phyloP scores from a whole-genome alignment of 495 filamentous ascomycete species.

The Penicillium canescens region DNA sequence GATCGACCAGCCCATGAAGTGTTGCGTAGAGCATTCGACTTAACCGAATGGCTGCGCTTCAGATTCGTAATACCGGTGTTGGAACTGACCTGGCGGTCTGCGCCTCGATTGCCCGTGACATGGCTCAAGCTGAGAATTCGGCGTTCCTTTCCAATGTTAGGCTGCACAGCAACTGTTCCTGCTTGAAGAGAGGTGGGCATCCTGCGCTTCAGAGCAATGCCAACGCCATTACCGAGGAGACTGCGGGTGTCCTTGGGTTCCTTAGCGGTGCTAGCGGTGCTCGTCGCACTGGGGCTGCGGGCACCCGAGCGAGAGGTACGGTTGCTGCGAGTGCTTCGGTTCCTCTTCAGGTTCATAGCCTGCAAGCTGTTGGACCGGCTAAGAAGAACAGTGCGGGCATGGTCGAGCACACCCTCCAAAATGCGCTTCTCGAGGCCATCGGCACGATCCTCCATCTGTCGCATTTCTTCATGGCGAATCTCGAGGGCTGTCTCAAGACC shows the following conservation, averaged over 20 bases:
- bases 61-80: conserved; percentile 49
- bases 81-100: conserved; percentile 52
- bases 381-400: conserved; percentile 82
- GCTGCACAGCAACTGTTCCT: conserved; percentile 48
- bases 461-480: conserved; percentile 86
- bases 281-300: conserved; percentile 42
- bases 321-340: conserved; percentile 38
- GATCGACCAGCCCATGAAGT: conserved; percentile 66
- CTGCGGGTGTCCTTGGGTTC: conserved; percentile 41
- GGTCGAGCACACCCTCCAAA: conserved; percentile 91
- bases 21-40: conserved; percentile 68
- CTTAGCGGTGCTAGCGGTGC: conserved; percentile 38
- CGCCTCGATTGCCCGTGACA: conserved; percentile 74
- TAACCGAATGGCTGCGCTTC: conserved; percentile 72
- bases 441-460: conserved; percentile 82
- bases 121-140: conserved; percentile 88
- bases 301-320: conserved; percentile 41
- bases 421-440: conserved; percentile 88
- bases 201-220: conserved; percentile 54
- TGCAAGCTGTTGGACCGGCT: conserved; percentile 46
- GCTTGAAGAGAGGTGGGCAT: conserved; percentile 40
- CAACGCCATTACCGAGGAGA: conserved; percentile 49
- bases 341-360: conserved; percentile 74
- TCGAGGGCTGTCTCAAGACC: conserved; percentile 84
- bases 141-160: conserved; percentile 53